These are phyloP conservation scores for Ehretia macrophylla DNA, from an alignment of 257 asterid species.

Conservation along the genomic window DNA sequence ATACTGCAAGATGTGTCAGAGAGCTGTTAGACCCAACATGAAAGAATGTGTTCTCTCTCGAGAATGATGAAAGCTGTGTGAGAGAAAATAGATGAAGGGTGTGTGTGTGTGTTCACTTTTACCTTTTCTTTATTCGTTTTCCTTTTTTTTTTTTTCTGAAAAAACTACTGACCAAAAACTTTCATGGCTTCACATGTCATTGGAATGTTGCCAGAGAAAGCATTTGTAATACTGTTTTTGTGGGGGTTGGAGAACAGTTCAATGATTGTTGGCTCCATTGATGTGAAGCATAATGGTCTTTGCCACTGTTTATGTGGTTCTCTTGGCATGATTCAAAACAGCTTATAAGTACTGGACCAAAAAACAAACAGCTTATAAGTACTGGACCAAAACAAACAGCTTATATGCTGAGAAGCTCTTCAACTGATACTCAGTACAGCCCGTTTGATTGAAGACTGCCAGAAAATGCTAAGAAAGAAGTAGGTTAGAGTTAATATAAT, in stretches of 20 bases:
- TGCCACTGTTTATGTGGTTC: not conserved
- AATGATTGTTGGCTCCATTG: constrained; percentile 1
- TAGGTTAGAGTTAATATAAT: too few relatives aligned
- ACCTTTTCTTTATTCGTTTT: constrained; percentile 6
- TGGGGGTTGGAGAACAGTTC: constrained; percentile 21
- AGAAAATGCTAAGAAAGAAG: too few relatives aligned
- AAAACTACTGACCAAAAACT: constrained; percentile 14
- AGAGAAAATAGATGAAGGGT: constrained; percentile 15
- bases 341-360: too few relatives aligned
- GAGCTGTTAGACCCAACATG: constrained; percentile 27
- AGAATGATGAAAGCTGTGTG: constrained; percentile 50
- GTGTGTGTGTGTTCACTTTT: constrained; percentile 2
- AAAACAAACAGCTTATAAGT: too few relatives aligned
- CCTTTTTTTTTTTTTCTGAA: not conserved
- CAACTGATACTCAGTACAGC: too few relatives aligned
- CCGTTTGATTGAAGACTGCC: too few relatives aligned
- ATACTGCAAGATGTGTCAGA: constrained; percentile 13
- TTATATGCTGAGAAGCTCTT: too few relatives aligned
- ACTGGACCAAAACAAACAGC: too few relatives aligned
- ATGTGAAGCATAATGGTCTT: not conserved
- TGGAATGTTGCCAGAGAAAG: constrained; percentile 34
- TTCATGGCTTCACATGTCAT: constrained; percentile 26
- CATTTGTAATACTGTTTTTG: constrained; percentile 17
- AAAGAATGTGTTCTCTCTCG: constrained; percentile 36
- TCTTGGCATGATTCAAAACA: too few relatives aligned